A percentile compares a stretch with the other conserved stretches of the same genome.
phyloP scores from a whole-genome alignment of 2,329 filamentous ascomycete species.

The Alternaria incomplexa region DNA sequence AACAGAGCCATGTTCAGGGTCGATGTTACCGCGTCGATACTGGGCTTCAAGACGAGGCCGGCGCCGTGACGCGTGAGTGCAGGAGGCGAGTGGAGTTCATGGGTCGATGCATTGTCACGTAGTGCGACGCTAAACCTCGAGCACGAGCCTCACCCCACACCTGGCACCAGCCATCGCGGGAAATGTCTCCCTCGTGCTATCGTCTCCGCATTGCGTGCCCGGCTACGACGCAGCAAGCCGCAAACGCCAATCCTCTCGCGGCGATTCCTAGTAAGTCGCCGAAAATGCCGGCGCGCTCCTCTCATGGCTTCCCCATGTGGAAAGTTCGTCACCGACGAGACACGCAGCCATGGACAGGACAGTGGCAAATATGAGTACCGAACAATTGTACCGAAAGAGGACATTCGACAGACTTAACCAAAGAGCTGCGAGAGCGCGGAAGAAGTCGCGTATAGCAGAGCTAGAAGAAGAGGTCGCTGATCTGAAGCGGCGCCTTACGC shows the following conservation, averaged over 20 bases:
- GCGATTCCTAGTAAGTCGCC: neutral
- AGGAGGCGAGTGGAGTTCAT: neutral
- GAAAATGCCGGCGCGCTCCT: neutral
- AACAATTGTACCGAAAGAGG: slow-evolving; percentile 15
- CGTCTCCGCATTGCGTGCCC: neutral
- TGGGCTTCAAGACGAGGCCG: neutral
- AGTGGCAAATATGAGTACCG: slow-evolving; percentile 12
- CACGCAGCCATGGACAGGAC: slow-evolving; percentile 8
- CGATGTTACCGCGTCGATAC: neutral
- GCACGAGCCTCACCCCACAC: neutral
- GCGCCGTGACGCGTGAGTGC: neutral
- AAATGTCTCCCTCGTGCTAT: neutral
- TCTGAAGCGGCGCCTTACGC: neutral
- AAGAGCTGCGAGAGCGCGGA: slow-evolving; percentile 5
- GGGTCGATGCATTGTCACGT: neutral
- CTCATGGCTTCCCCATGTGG: neutral
- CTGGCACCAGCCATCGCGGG: neutral
- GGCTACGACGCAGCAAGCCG: neutral
- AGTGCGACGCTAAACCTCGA: neutral
- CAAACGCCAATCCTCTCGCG: neutral
- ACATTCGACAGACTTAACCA: slow-evolving; percentile 15
- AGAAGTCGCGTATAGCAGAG: slow-evolving; percentile 6
- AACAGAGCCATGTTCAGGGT: neutral
- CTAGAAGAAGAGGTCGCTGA: slow-evolving; percentile 11
- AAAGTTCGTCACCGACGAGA: neutral